Conservation (phyloP, 805 yeast species). For the Schwanniomyces pseudopolymorphus region DNA sequence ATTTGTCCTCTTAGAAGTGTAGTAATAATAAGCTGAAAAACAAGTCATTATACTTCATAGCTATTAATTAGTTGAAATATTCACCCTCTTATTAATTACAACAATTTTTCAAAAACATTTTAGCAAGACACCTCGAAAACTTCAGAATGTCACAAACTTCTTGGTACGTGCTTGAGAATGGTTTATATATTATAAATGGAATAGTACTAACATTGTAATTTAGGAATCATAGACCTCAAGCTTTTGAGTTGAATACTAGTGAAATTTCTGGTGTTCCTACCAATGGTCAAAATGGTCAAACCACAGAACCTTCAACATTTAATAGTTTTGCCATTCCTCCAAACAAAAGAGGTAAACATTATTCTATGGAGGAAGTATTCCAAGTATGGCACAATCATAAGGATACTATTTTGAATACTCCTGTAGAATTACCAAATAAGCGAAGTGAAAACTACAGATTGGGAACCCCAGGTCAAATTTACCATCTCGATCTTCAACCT, state of each 20-base stretch:
- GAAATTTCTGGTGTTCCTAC: neutral
- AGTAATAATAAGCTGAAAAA: neutral
- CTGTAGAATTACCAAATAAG: slow-evolving; percentile 10
- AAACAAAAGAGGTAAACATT: slow-evolving; percentile 42
- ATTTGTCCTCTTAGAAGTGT: neutral
- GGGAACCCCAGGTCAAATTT: slow-evolving; percentile 30
- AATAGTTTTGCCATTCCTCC: slow-evolving; percentile 25
- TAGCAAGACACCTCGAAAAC: neutral
- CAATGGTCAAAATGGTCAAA: neutral
- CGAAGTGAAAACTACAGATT: slow-evolving; percentile 29
- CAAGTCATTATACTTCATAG: neutral
- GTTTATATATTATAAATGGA: neutral
- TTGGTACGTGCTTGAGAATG: slow-evolving; percentile 7
- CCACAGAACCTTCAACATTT: neutral
- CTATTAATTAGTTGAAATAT: neutral
- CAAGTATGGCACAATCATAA: slow-evolving; percentile 46
- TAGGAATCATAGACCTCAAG: slow-evolving; percentile 7
- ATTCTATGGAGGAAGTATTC: slow-evolving; percentile 53
- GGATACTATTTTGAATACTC: slow-evolving; percentile 18
- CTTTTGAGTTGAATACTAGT: neutral
- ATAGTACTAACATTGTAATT: neutral
- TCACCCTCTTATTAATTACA: neutral
- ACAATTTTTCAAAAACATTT: neutral
- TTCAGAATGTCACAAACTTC: slow-evolving; percentile 10
- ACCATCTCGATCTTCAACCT: slow-evolving; percentile 34